A percentile compares a stretch with the other conserved stretches of the same genome.
Conservation (phyloP, 2,329 filamentous ascomycete species). For the Fusarium citri region DNA sequence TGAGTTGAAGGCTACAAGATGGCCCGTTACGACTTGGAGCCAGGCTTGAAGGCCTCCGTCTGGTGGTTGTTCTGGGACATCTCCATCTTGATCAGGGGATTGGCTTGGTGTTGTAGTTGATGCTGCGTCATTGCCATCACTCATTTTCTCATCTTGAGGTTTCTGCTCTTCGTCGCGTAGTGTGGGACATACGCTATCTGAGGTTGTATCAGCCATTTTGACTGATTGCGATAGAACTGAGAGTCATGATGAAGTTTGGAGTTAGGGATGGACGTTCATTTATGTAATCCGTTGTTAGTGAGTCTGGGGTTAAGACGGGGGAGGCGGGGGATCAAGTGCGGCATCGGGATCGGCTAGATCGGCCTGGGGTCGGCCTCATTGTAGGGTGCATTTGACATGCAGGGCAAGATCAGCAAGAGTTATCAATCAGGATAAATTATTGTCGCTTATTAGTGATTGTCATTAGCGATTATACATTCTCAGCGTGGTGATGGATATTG, state of each 20-base stretch:
- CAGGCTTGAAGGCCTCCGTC: conserved; percentile 54
- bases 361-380: neutral
- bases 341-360: conserved; percentile 6
- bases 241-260: neutral
- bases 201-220: neutral
- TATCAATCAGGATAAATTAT: neutral
- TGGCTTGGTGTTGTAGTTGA: conserved; percentile 8
- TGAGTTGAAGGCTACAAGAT: conserved; percentile 53
- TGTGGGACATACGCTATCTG: conserved; percentile 26
- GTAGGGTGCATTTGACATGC: neutral
- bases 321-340: conserved; percentile 6
- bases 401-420: neutral
- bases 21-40: conserved; percentile 54
- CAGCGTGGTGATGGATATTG: too few relatives aligned
- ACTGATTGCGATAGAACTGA: accelerated
- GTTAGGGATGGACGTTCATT: neutral
- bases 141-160: conserved; percentile 11
- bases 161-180: conserved; percentile 1
- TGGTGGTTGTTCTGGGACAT: conserved; percentile 42
- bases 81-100: neutral
- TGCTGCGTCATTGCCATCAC: conserved; percentile 13
- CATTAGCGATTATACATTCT: neutral
- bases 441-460: neutral
- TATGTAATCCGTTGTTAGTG: conserved; percentile 11
- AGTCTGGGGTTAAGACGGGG: conserved; percentile 14